Base-by-base conservation (phyloP, 1,284 basidiomycete genomes). In the Sporisorium reilianum region DNA sequence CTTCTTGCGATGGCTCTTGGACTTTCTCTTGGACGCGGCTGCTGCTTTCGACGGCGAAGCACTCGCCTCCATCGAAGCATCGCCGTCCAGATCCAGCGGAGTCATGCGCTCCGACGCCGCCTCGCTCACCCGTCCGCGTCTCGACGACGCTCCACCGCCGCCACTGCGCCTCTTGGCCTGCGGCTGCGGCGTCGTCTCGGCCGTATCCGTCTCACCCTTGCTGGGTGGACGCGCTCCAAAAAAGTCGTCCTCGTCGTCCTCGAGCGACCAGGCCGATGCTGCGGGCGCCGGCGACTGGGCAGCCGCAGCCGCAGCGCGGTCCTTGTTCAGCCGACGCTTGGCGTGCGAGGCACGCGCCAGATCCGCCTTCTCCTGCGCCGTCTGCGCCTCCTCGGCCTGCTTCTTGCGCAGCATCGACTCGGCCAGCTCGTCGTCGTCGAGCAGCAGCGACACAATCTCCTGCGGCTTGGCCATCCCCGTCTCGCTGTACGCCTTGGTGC, bases 371-470 rank as follows among this genome's bases (percentile, higher is more conserved):
- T 78, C 80, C 63, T 80, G 77, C 16, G 77, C 77, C 23, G 68
- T 63, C 69, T 81, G 75, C 22, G 80, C 80, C 55, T 84, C 83
- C 50, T 84, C 83, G 2, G 79, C 79, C 65, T 84, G 83, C 74
- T 83, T 83, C 55, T 77, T 78, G 36, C 83, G 77, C 55, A 84
- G 77, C 73, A 85, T 84, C 54, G 79, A 78, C 62, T 84, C 83
- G 26, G 84, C 84, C 46, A 85, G 54, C 75, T 87, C 93, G 80
- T 98, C 95, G 82, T 99, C 96, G 85, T 95, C 96, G 80, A 99
- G 89, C 63, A 99, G 88, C 61, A 99, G 86, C 69, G 95, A 94
- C 9, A 97, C 95, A 65, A 99, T 97, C 85, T 99, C 97, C 86
- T 94, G 95, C 28, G 95, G 93, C 85, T 95, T 97, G 45, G 94